Conservation (phyloP, 805 yeast species). For the Saturnispora zaruensis region DNA sequence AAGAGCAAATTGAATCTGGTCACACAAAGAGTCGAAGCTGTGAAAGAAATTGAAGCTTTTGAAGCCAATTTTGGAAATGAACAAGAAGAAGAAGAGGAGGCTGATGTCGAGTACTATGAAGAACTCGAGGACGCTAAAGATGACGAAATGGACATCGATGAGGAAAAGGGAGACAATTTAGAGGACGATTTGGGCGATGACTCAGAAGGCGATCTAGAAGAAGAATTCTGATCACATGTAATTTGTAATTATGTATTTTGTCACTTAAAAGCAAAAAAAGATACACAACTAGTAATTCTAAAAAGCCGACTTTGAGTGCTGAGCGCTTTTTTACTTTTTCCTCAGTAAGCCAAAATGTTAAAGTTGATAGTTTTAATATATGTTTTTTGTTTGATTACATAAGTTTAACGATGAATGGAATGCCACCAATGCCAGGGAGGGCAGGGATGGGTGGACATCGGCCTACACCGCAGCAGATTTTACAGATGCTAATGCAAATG, state of each 20-base stretch:
- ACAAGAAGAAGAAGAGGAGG: slow-evolving; percentile 14
- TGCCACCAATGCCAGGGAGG: neutral
- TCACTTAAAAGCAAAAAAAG: neutral
- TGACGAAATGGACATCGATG: slow-evolving; percentile 21
- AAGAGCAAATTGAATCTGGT: slow-evolving; percentile 42
- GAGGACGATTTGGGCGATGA: neutral
- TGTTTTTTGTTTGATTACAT: neutral
- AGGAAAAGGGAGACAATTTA: slow-evolving; percentile 10
- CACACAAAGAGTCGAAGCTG: slow-evolving; percentile 52
- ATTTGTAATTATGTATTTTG: neutral
- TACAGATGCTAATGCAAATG: slow-evolving; percentile 29
- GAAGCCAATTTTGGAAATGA: slow-evolving; percentile 14
- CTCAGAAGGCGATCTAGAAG: neutral
- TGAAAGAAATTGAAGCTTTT: slow-evolving; percentile 55
- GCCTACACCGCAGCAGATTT: slow-evolving; percentile 23
- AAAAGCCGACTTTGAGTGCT: neutral
- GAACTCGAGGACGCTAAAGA: slow-evolving; percentile 20
- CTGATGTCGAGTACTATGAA: slow-evolving; percentile 16
- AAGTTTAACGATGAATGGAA: neutral
- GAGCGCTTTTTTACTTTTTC: neutral
- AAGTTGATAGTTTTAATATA: neutral
- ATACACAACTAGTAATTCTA: neutral
- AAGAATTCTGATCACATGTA: neutral
- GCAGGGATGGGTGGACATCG: slow-evolving; percentile 10
- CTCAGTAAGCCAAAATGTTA: neutral